Evolutionary conservation across 257 asterid species (phyloP), one percentile per base, ranked within the genome.

Genomic region (Voacanga thouarsii): DNA sequence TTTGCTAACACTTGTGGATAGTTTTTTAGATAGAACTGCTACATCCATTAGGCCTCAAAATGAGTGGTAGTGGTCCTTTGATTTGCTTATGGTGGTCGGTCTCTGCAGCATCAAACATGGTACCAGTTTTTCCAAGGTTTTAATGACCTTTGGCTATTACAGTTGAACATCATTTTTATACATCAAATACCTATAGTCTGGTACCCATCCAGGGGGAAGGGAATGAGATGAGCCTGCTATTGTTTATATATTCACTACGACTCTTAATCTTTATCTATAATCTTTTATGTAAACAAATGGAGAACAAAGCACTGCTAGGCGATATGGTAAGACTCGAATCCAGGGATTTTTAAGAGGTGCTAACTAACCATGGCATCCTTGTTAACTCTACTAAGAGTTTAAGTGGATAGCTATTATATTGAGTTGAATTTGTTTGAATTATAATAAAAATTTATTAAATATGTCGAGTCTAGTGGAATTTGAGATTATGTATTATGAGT

Each of bases 21-120:
- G 23, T 68, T 30, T 7, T 37, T 33, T 33, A 26, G 45, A 16
- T 50, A 43, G 26, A 47, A 71, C n/a, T 26, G 19, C 21, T 26
- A 23, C 16, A 11, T n/a, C 15, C 24, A 23, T 71, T 47, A 21
- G 50, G 44, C 76, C 76, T 51, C 30, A 61, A 26, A 61, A 61
- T 30, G 66, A 53, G 60, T 18, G 76, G 24, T n/a, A 43, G 23
- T 60, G 57, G 78, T 59, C 69, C 76, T 7, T 49, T 50, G 11
- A 24, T 50, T 60, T 61, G 68, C 2, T 28, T 39, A 45, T 30
- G 61, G 56, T 26, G 61, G 56, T 49, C 57, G 9, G 69, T n/a
- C 39, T 56, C 50, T 28, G 28, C 24, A 37, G 30, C n/a, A 39
- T 55, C 67, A 74, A 33, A 56, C 51, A 55, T 9, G 67, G 39